Evolutionary conservation across 306 rosid species (phyloP).

Genomic region (Delonix regia): DNA sequence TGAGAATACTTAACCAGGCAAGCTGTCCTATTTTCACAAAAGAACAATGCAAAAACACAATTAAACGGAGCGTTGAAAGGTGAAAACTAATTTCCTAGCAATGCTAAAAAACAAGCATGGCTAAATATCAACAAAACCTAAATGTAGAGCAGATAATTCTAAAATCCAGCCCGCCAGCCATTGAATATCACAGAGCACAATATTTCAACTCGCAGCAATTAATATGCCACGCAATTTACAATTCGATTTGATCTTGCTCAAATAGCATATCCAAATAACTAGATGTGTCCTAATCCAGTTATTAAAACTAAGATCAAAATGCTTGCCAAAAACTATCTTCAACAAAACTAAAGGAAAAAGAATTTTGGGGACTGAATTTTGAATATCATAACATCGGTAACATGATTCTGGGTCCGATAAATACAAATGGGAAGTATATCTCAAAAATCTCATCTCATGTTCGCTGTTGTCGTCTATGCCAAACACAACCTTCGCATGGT

Average conservation of each 20-base stretch:
- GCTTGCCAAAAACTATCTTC: not conserved
- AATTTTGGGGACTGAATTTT: not conserved
- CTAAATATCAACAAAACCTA: not conserved
- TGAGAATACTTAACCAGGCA: not conserved
- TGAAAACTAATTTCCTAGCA: not conserved
- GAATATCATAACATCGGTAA: not conserved
- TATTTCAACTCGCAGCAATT: not conserved
- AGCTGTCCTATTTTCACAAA: constrained; percentile 1
- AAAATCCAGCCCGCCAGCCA: not conserved
- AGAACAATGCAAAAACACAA: not conserved
- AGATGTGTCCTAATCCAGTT: not conserved
- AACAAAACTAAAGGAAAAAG: not conserved
- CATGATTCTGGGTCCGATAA: not conserved
- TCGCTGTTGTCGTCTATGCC: not conserved
- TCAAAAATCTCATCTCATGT: not conserved
- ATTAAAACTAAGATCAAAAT: not conserved
- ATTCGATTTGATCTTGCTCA: constrained; percentile 1
- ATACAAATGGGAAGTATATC: not conserved
- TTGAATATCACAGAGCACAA: not conserved
- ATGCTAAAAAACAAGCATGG: constrained; percentile 10
- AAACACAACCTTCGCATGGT: not conserved
- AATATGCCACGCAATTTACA: not conserved
- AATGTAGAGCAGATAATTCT: not conserved
- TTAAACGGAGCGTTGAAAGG: constrained; percentile 6
- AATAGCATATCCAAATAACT: not conserved